These are phyloP conservation scores for Boletus insuetus DNA, from an alignment of 768 basidiomycete genomes.

Conservation along the genomic window DNA sequence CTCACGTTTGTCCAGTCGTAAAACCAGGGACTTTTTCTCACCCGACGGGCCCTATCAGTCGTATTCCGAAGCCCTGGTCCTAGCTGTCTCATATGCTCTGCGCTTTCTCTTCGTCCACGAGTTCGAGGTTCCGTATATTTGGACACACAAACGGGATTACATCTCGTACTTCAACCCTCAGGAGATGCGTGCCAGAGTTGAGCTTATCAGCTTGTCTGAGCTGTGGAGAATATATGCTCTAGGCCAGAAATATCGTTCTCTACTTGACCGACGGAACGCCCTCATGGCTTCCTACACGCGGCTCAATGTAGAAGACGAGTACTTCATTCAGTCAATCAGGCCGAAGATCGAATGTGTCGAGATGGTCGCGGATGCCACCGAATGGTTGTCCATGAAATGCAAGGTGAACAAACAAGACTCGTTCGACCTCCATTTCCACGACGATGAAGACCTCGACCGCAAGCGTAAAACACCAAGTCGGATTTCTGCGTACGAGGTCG, in stretches of 20 bases:
- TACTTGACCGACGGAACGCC: slow-evolving; percentile 68
- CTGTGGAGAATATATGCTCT: slow-evolving; percentile 91
- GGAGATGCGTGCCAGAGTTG: slow-evolving; percentile 58
- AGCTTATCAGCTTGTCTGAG: slow-evolving; percentile 75
- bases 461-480: slow-evolving; percentile 83
- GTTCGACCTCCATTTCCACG: slow-evolving; percentile 64
- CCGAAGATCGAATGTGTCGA: slow-evolving; percentile 78
- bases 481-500: slow-evolving; percentile 78
- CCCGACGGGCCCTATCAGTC: slow-evolving; percentile 56
- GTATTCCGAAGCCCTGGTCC: slow-evolving; percentile 65
- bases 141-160: slow-evolving; percentile 90
- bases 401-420: slow-evolving; percentile 67
- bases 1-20: slow-evolving; percentile 66
- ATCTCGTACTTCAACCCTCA: slow-evolving; percentile 76
- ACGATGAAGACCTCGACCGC: slow-evolving; percentile 56
- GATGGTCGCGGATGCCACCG: slow-evolving; percentile 84
- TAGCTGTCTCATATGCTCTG: slow-evolving; percentile 77
- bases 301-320: slow-evolving; percentile 66
- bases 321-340: slow-evolving; percentile 69
- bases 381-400: slow-evolving; percentile 88
- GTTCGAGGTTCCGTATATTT: slow-evolving; percentile 94
- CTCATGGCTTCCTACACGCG: slow-evolving; percentile 65
- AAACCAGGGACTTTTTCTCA: slow-evolving; percentile 71
- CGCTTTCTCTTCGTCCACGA: slow-evolving; percentile 82
- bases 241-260: slow-evolving; percentile 85